Evolutionary conservation across 768 basidiomycete species (phyloP).

Genomic region (Russula virescens): DNA sequence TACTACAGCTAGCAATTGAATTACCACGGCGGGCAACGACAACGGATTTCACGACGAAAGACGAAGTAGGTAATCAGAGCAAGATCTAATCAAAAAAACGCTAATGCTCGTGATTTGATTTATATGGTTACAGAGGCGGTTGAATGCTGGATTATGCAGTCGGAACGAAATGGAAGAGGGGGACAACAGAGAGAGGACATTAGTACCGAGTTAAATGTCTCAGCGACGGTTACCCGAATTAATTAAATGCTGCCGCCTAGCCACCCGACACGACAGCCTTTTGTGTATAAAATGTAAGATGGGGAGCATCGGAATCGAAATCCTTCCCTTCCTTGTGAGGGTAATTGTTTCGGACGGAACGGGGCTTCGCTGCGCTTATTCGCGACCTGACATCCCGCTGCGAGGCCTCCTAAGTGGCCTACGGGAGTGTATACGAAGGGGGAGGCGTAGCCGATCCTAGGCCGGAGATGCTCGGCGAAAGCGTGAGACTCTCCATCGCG

Average conservation of each 20-base stretch:
- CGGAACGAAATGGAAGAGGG: not conserved
- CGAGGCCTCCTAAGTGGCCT: no score
- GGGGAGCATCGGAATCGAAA: not conserved
- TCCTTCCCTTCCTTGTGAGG: no score
- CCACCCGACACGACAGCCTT: not conserved
- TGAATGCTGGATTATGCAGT: not conserved
- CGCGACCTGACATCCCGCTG: no score
- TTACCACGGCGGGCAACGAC: not conserved
- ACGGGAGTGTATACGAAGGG: constrained; percentile 19
- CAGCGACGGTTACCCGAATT: no score
- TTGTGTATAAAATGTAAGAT: not conserved
- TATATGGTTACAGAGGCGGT: not conserved
- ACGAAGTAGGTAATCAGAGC: not conserved
- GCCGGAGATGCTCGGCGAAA: constrained; percentile 15
- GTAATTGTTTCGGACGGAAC: no score
- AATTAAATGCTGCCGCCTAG: not conserved
- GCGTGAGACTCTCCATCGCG: constrained; percentile 34
- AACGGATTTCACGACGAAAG: not conserved
- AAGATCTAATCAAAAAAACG: not conserved
- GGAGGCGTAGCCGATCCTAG: constrained; percentile 13
- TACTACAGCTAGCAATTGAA: not conserved
- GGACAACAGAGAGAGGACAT: not conserved
- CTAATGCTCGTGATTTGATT: not conserved
- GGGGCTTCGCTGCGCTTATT: no score
- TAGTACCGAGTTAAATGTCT: no score